A percentile compares a stretch with the other conserved stretches of the same genome.
Evolutionary conservation across 2,329 filamentous ascomycete species (phyloP).

Genomic region (Westerdykella aurantiaca): DNA sequence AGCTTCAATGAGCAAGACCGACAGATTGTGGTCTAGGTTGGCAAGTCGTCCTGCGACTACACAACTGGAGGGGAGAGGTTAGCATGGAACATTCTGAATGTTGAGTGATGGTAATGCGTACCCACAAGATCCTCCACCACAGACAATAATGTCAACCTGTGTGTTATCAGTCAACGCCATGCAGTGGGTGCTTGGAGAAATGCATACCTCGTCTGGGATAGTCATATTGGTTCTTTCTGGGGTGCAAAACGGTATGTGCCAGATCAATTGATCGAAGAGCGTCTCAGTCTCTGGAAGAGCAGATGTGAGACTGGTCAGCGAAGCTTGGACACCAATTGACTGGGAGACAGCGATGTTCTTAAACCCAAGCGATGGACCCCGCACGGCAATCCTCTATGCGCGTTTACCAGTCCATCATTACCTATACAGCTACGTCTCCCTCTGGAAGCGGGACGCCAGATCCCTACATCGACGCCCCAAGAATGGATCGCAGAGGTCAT

Average conservation of each 20-base stretch:
- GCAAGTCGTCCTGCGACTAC: constrained; percentile 55
- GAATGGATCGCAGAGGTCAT: constrained; percentile 22
- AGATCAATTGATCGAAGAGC: neutral
- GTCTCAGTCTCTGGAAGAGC: constrained; percentile 10
- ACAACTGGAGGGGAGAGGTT: constrained; percentile 30
- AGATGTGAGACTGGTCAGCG: constrained; percentile 28
- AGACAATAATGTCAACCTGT: constrained; percentile 69
- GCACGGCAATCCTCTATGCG: constrained; percentile 13
- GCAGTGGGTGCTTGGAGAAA: neutral
- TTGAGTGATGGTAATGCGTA: constrained; percentile 25
- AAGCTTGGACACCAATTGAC: constrained; percentile 12
- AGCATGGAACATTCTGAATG: neutral
- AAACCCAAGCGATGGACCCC: constrained; percentile 25
- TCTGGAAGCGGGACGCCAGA: constrained; percentile 11
- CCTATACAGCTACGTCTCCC: constrained; percentile 12
- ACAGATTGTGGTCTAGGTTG: constrained; percentile 68
- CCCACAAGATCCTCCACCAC: constrained; percentile 66
- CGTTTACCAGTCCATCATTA: constrained; percentile 19
- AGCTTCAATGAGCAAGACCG: constrained; percentile 64
- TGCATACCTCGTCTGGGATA: constrained; percentile 58
- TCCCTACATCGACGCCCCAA: constrained; percentile 8
- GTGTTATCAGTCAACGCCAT: constrained; percentile 4
- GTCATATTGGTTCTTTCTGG: constrained; percentile 42
- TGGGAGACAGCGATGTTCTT: constrained; percentile 14
- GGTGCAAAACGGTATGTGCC: constrained; percentile 1